Evolutionary conservation across 257 asterid species (phyloP).

Genomic region (Capsicum baccatum): DNA sequence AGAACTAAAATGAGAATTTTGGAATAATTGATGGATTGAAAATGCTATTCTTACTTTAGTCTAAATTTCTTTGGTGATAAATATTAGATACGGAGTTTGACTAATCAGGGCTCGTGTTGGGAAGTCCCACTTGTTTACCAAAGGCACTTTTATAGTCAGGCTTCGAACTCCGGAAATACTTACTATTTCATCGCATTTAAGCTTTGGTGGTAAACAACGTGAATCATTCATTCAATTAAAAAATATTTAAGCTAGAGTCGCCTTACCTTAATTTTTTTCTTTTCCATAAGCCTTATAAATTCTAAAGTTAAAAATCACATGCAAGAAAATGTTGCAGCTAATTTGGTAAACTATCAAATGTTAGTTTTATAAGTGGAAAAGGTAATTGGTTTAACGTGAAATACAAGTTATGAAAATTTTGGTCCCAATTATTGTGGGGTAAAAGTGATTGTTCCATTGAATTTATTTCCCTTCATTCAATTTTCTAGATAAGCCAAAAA

Average conservation of each 20-base stretch:
- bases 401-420: not conserved
- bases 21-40: not conserved
- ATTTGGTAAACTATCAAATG: slow-evolving; percentile 10
- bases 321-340: not conserved
- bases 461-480: not conserved
- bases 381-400: not conserved
- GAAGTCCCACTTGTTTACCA: not conserved
- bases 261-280: not conserved
- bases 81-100: not conserved
- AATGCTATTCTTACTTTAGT: not conserved
- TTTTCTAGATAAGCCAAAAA: not conserved
- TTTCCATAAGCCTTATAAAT: not conserved
- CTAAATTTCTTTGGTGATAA: not conserved
- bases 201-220: not conserved
- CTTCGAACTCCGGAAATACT: not conserved
- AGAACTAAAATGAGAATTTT: not conserved
- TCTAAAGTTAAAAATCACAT: not conserved
- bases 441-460: slow-evolving; percentile 10
- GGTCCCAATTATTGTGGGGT: not conserved
- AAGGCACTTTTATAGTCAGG: rapidly evolving
- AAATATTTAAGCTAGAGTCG: not conserved
- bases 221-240: not conserved
- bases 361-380: not conserved
- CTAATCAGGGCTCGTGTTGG: no score
- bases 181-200: not conserved